phyloP scores from a whole-genome alignment of 2,329 filamentous ascomycete genomes.

The Aspergillus sergii region DNA sequence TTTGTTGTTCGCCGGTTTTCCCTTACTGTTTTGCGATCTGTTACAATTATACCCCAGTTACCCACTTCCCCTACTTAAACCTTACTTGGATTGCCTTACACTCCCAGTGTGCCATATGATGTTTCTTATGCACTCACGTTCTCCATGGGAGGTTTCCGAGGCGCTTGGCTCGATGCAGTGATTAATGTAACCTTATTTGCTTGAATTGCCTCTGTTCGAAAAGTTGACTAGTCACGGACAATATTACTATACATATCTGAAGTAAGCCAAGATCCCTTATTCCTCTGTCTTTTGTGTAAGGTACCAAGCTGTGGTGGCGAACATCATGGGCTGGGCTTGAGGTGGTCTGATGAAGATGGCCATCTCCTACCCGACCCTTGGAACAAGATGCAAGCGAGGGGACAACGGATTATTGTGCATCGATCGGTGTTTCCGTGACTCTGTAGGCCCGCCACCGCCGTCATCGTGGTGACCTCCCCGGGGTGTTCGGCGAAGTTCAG shows the following conservation, averaged over 20 bases:
- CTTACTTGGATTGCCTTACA: slow-evolving; percentile 1
- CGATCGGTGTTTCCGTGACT: not conserved
- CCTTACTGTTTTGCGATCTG: not conserved
- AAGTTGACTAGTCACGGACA: not conserved
- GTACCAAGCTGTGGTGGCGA: not conserved
- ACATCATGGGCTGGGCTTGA: not conserved
- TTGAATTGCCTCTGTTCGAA: not conserved
- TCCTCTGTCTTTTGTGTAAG: no score
- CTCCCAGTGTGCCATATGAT: slow-evolving; percentile 9
- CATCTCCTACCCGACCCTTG: not conserved
- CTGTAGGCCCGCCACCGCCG: not conserved
- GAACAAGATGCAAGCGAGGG: not conserved
- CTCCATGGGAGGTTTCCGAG: not conserved
- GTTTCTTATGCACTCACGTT: slow-evolving; percentile 8
- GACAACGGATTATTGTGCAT: not conserved
- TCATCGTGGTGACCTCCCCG: not conserved
- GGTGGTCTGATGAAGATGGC: not conserved
- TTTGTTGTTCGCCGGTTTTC: slow-evolving; percentile 2
- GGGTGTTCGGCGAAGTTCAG: not conserved
- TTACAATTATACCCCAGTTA: slow-evolving; percentile 14
- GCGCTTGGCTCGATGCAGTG: not conserved
- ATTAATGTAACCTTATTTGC: slow-evolving; percentile 1
- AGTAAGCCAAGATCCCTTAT: not conserved
- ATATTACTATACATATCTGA: not conserved
- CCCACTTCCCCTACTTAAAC: not conserved